Evolutionary conservation across 106 monocot species (phyloP).

Genomic region (Platanthera guangdongensis): DNA sequence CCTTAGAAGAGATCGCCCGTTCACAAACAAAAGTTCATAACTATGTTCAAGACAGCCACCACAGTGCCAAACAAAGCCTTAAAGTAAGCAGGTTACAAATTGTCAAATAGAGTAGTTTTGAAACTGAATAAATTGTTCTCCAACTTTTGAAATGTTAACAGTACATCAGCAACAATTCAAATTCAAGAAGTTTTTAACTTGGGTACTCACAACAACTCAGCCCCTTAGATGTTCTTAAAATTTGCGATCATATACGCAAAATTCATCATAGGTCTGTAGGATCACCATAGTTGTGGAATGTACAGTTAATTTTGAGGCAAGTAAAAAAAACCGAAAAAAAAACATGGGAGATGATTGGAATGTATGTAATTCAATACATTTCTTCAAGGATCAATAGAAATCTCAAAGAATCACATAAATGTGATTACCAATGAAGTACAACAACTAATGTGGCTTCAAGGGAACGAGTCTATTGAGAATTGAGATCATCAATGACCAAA

Average conservation of each 20-base stretch:
- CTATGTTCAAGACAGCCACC: too few relatives aligned
- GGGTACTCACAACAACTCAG: conserved; percentile 27
- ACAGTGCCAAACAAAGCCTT: too few relatives aligned
- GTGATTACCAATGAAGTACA: conserved; percentile 16
- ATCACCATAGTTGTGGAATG: conserved; percentile 16
- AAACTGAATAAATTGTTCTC: too few relatives aligned
- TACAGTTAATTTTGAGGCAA: too few relatives aligned
- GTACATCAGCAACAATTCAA: too few relatives aligned
- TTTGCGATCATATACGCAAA: conserved; percentile 65
- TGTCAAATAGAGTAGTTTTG: too few relatives aligned
- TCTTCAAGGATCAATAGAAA: not conserved
- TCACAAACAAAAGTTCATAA: too few relatives aligned
- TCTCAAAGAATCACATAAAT: not conserved
- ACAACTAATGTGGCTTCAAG: conserved; percentile 56
- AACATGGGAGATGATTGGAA: not conserved
- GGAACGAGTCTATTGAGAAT: conserved; percentile 18
- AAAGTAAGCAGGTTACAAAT: too few relatives aligned
- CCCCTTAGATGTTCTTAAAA: conserved; percentile 72
- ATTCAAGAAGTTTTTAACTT: not conserved
- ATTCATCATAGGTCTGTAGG: conserved; percentile 70
- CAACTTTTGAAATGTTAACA: too few relatives aligned
- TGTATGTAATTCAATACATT: conserved; percentile 5
- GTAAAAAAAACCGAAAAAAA: too few relatives aligned
- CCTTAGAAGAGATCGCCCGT: too few relatives aligned
- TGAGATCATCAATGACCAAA: conserved; percentile 53